Conservation (phyloP, 371 early-diverging fungal genomes). For the Coemansia sp. region DNA sequence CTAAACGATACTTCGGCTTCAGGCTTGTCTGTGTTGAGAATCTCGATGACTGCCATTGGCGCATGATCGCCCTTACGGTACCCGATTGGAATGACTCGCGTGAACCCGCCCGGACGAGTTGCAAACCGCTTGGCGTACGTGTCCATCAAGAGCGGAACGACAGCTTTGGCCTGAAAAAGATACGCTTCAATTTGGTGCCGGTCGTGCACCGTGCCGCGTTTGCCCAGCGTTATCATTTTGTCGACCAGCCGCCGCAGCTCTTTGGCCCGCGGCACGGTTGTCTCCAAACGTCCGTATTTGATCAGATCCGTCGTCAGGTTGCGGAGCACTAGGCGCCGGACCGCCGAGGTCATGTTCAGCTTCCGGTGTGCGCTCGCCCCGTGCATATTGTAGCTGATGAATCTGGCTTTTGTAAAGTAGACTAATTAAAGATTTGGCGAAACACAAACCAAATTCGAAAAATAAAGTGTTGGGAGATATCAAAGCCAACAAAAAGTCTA, state of each 20-base stretch:
- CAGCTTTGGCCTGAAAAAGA: slow-evolving; percentile 62
- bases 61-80: slow-evolving; percentile 83
- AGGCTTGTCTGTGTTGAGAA: slow-evolving; percentile 47
- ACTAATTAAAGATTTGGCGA: background rate
- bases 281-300: slow-evolving; percentile 86
- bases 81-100: slow-evolving; percentile 81
- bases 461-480: background rate
- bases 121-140: slow-evolving; percentile 83
- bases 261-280: slow-evolving; percentile 93
- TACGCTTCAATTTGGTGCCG: slow-evolving; percentile 59
- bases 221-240: slow-evolving; percentile 78
- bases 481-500: background rate
- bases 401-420: background rate
- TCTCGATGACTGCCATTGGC: slow-evolving; percentile 89
- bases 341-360: slow-evolving; percentile 54
- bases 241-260: slow-evolving; percentile 85
- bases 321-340: slow-evolving; percentile 79
- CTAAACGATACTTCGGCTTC: slow-evolving; percentile 43
- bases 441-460: background rate
- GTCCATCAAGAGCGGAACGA: slow-evolving; percentile 81
- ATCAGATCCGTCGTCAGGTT: slow-evolving; percentile 87
- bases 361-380: slow-evolving; percentile 32
- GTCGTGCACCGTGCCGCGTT: slow-evolving; percentile 65
- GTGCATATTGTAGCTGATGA: slow-evolving; percentile 19
- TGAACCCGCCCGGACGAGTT: slow-evolving; percentile 84